Percentiles rank a stretch among this genome's conserved stretches.
These are phyloP conservation scores for Teratosphaeria destructans DNA, from an alignment of 2,329 filamentous ascomycete species.

Conservation along the genomic window DNA sequence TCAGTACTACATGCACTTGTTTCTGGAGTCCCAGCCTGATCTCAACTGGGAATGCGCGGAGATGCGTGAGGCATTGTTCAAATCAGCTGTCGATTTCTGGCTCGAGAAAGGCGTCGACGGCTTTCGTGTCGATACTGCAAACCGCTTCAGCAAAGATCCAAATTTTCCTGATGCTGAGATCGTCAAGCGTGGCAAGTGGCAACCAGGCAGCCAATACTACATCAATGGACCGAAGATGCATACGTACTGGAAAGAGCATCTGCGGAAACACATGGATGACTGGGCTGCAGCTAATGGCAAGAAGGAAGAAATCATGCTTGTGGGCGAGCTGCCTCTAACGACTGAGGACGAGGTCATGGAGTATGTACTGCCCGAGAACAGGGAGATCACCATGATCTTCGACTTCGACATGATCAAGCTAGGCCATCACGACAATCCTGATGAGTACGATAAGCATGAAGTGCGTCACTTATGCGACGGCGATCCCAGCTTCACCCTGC, in stretches of 20 bases:
- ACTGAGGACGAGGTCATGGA: slow-evolving; percentile 40
- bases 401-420: slow-evolving; percentile 53
- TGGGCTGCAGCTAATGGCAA: slow-evolving; percentile 11
- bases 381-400: slow-evolving; percentile 62
- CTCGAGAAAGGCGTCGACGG: slow-evolving; percentile 55
- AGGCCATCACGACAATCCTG: slow-evolving; percentile 18
- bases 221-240: slow-evolving; percentile 33
- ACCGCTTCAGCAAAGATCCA: slow-evolving; percentile 16
- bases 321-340: slow-evolving; percentile 43
- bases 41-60: slow-evolving; percentile 74
- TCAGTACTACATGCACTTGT: slow-evolving; percentile 71
- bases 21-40: slow-evolving; percentile 66
- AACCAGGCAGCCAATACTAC: slow-evolving; percentile 23
- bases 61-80: slow-evolving; percentile 59
- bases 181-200: slow-evolving; percentile 11
- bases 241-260: slow-evolving; percentile 37
- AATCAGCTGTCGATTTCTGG: slow-evolving; percentile 56
- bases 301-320: slow-evolving; percentile 32
- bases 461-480: slow-evolving; percentile 18
- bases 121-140: slow-evolving; percentile 23
- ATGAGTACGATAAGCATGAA: slow-evolving; percentile 15
- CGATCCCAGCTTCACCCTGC: slow-evolving; percentile 19
- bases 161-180: slow-evolving; percentile 15
- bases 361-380: slow-evolving; percentile 42
- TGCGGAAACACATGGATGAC: slow-evolving; percentile 9